A percentile compares a stretch with the other conserved stretches of the same genome.
These are phyloP conservation scores for Backusella liffmaniae DNA, from an alignment of 192 early-diverging fungal species.

Conservation along the genomic window DNA sequence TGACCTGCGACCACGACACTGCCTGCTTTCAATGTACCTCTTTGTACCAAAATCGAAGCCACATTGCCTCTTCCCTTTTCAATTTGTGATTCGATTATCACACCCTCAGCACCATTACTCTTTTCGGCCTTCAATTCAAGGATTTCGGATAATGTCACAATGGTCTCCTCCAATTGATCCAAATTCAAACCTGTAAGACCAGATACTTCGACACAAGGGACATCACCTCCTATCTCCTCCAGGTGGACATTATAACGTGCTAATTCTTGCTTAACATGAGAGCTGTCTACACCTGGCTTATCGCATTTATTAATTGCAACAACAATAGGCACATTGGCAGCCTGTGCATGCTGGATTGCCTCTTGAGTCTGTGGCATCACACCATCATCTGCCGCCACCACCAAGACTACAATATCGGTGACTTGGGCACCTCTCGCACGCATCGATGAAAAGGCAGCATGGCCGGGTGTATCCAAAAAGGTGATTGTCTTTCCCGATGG, in stretches of 20 bases:
- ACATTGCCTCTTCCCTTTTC: constrained; percentile 85
- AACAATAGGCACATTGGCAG: constrained; percentile 84
- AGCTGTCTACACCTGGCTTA: constrained; percentile 75
- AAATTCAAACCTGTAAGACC: constrained; percentile 84
- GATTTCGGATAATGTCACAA: constrained; percentile 83
- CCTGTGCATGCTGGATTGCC: constrained; percentile 88
- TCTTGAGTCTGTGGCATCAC: constrained; percentile 98
- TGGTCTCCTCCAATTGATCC: constrained; percentile 86
- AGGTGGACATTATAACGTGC: constrained; percentile 78
- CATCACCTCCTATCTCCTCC: constrained; percentile 93
- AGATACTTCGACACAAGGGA: constrained; percentile 88
- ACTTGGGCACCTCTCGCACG: constrained; percentile 87
- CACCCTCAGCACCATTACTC: constrained; percentile 75
- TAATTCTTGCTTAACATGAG: constrained; percentile 62
- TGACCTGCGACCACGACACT: constrained; percentile 82
- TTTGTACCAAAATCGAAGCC: constrained; percentile 85
- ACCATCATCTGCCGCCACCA: constrained; percentile 96
- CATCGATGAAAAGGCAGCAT: constrained; percentile 95
- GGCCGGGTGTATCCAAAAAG: constrained; percentile 96
- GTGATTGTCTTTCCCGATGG: constrained; percentile 79
- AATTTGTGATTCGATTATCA: constrained; percentile 85
- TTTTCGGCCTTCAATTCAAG: constrained; percentile 84
- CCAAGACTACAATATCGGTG: constrained; percentile 96
- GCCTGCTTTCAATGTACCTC: constrained; percentile 82
- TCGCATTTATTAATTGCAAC: constrained; percentile 99